Evolutionary conservation across 805 yeast genomes (phyloP).

Genomic region (Ogataea trehalophila): DNA sequence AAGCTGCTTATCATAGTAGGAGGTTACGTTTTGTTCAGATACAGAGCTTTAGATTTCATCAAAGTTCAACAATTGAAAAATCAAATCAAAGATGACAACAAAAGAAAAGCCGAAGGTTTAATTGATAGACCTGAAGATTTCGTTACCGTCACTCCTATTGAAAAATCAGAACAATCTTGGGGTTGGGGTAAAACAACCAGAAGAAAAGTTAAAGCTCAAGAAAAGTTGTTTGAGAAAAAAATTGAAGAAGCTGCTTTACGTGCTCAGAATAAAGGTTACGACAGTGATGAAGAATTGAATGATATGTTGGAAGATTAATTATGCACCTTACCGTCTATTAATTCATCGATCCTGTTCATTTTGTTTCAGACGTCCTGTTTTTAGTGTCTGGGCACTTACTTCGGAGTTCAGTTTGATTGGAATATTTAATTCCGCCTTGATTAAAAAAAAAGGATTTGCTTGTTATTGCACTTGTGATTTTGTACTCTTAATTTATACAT

Average conservation of each 20-base stretch:
- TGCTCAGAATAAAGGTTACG: constrained; percentile 28
- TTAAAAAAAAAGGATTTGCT: too few relatives aligned
- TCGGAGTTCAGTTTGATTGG: too few relatives aligned
- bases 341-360: not conserved
- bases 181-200: constrained; percentile 83
- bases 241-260: constrained; percentile 36
- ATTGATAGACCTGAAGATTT: constrained; percentile 32
- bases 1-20: constrained; percentile 51
- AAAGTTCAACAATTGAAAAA: constrained; percentile 47
- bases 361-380: too few relatives aligned
- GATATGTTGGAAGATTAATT: constrained; percentile 55
- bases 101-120: constrained; percentile 33
- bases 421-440: too few relatives aligned
- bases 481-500: not conserved
- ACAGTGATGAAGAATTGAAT: constrained; percentile 65
- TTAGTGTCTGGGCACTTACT: too few relatives aligned
- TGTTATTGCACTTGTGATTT: too few relatives aligned
- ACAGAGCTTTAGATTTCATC: constrained; percentile 51
- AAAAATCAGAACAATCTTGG: constrained; percentile 44
- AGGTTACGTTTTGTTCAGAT: constrained; percentile 57
- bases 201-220: constrained; percentile 49
- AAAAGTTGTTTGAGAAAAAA: constrained; percentile 48
- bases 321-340: not conserved
- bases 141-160: constrained; percentile 17
- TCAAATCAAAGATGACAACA: constrained; percentile 44